Evolutionary conservation across 2,329 filamentous ascomycete genomes (phyloP).

Genomic region (Boeremia lycopersici): DNA sequence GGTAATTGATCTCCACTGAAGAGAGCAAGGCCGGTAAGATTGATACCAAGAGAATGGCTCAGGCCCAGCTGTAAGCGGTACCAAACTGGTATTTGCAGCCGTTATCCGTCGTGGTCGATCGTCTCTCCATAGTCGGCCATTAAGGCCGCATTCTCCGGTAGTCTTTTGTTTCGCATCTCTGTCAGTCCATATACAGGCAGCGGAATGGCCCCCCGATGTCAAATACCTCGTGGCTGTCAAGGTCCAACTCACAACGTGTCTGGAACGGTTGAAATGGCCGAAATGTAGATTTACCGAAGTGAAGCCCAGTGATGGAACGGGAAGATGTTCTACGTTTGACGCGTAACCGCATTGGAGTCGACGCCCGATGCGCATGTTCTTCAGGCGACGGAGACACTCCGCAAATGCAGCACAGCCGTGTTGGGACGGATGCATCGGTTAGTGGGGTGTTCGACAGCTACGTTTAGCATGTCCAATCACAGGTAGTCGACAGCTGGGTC

Average conservation of each 20-base stretch:
- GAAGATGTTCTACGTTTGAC: neutral
- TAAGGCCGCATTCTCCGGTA: neutral
- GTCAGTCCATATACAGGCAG: neutral
- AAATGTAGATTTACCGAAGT: neutral
- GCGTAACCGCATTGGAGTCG: slow-evolving; percentile 4
- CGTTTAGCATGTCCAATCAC: slow-evolving; percentile 1
- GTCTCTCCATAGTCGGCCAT: too few relatives aligned
- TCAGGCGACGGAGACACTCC: slow-evolving; percentile 2
- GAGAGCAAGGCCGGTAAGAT: neutral
- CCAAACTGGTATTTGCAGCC: neutral
- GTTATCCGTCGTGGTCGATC: neutral
- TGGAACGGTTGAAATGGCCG: neutral
- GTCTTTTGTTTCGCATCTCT: neutral
- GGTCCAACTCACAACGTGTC: neutral
- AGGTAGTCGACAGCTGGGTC: neutral
- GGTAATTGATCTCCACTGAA: too few relatives aligned
- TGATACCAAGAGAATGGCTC: neutral
- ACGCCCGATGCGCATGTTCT: neutral
- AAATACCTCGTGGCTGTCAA: slow-evolving; percentile 1
- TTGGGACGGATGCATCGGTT: slow-evolving; percentile 7
- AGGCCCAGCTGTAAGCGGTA: neutral
- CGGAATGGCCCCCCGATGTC: neutral
- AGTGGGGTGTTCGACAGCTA: slow-evolving; percentile 2
- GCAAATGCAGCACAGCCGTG: slow-evolving; percentile 7
- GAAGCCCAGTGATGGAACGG: neutral